These are phyloP conservation scores for Sporobolomyces roseus DNA, from an alignment of 768 basidiomycete genomes.

Conservation along the genomic window DNA sequence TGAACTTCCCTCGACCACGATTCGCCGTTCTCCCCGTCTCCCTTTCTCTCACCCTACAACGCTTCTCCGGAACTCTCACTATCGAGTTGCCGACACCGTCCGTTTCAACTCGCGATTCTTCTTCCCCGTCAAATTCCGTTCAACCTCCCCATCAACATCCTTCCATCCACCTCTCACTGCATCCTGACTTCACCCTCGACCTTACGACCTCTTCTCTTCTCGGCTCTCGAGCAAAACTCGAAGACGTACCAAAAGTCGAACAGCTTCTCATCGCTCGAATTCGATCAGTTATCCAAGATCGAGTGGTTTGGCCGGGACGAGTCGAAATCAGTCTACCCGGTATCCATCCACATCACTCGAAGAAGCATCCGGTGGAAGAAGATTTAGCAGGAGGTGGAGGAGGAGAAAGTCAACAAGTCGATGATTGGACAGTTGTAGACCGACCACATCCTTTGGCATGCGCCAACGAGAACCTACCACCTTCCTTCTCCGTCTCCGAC, in stretches of 20 bases:
- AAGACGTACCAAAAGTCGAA: slow-evolving; percentile 94
- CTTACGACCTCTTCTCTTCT: slow-evolving; percentile 84
- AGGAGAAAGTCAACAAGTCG: background rate
- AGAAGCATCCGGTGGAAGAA: background rate
- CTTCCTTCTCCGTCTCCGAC: background rate
- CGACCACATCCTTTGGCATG: slow-evolving; percentile 11
- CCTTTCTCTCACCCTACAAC: slow-evolving; percentile 75
- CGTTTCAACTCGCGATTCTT: slow-evolving; percentile 34
- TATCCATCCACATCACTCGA: slow-evolving; percentile 8
- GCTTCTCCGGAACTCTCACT: slow-evolving; percentile 73
- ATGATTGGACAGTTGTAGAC: slow-evolving; percentile 17
- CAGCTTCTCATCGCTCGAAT: slow-evolving; percentile 87
- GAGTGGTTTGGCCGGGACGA: slow-evolving; percentile 37
- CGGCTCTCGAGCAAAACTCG: slow-evolving; percentile 94
- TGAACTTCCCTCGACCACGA: slow-evolving; percentile 53
- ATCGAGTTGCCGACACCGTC: slow-evolving; percentile 60
- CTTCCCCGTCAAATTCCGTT: slow-evolving; percentile 28
- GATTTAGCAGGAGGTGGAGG: background rate
- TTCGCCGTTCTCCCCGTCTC: slow-evolving; percentile 58
- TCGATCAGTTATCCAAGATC: slow-evolving; percentile 54
- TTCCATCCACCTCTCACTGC: slow-evolving; percentile 70
- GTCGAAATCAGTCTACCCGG: slow-evolving; percentile 34
- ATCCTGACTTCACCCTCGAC: slow-evolving; percentile 80
- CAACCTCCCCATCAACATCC: slow-evolving; percentile 48
- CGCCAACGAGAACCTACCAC: background rate